Conservation (phyloP, 768 basidiomycete genomes). For the Kondoa subrosea region DNA sequence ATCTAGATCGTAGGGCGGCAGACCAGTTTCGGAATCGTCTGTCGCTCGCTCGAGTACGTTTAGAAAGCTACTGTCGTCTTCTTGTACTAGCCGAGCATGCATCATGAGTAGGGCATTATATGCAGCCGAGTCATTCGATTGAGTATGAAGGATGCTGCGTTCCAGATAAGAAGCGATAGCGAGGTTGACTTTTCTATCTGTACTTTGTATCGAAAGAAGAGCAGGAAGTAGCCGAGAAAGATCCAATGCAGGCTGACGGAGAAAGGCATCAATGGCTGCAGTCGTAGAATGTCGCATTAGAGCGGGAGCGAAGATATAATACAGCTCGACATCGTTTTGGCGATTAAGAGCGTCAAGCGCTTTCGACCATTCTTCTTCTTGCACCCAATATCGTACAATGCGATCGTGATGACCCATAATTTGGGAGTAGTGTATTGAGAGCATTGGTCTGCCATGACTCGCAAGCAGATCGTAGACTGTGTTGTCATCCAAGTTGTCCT, state of each 20-base stretch:
- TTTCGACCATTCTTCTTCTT: conserved; percentile 79
- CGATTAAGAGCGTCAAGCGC: conserved; percentile 79
- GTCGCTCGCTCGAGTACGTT: conserved; percentile 71
- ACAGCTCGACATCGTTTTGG: conserved; percentile 68
- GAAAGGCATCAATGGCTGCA: conserved; percentile 82
- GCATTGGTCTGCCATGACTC: conserved; percentile 78
- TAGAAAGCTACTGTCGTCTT: conserved; percentile 29
- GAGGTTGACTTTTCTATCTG: conserved; percentile 3
- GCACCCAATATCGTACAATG: conserved; percentile 78
- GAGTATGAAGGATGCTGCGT: conserved; percentile 62
- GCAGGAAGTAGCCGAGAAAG: conserved; percentile 76
- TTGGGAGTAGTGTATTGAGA: conserved; percentile 76
- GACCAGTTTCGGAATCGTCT: conserved; percentile 58
- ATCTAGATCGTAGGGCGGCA: conserved; percentile 90
- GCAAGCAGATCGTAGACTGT: conserved; percentile 86
- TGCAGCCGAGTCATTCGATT: conserved; percentile 64
- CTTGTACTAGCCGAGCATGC: conserved; percentile 39
- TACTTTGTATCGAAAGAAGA: conserved; percentile 45
- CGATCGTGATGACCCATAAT: conserved; percentile 62
- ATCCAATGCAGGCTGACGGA: conserved; percentile 61
- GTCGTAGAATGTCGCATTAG: conserved; percentile 72
- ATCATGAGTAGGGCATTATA: conserved; percentile 90
- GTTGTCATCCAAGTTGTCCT: conserved; percentile 67
- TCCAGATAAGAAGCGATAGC: conserved; percentile 82
- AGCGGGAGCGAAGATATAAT: conserved; percentile 80